Conservation (phyloP, 441 rosid species). For the Hypseocharis bilobata region DNA sequence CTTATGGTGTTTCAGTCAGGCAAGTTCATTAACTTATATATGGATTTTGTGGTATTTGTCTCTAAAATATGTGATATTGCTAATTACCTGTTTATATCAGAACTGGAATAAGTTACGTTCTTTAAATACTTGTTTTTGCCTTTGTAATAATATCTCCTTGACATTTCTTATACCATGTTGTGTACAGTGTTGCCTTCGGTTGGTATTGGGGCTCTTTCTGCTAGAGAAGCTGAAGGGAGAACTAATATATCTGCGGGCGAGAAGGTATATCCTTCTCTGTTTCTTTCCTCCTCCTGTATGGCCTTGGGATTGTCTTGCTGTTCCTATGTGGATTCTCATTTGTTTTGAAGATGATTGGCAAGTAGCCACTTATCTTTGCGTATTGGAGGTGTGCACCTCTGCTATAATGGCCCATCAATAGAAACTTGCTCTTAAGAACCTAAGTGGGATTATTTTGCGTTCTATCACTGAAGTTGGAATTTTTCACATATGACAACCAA, state of each 20-base stretch:
- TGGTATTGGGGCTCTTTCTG: conserved; percentile 83
- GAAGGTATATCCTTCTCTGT: conserved; percentile 39
- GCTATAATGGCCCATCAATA: background rate
- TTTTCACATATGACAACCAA: background rate
- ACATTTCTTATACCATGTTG: conserved; percentile 12
- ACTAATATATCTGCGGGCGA: conserved; percentile 70
- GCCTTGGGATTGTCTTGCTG: background rate
- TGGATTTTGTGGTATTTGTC: conserved; percentile 12
- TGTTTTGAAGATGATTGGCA: background rate
- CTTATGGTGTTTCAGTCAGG: conserved; percentile 94
- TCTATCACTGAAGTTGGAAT: background rate
- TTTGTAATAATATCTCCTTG: background rate
- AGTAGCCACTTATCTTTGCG: background rate
- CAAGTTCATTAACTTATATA: conserved; percentile 20
- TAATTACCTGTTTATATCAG: background rate
- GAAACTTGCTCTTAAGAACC: background rate
- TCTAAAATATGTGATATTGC: conserved; percentile 2
- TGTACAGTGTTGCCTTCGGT: conserved; percentile 68
- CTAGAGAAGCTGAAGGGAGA: conserved; percentile 95
- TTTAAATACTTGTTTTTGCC: background rate
- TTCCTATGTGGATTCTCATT: background rate
- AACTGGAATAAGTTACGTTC: background rate
- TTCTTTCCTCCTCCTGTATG: background rate
- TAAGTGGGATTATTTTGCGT: background rate
- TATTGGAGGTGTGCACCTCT: background rate